Base-by-base conservation (phyloP, 345 rosid genomes). In the Tarenaya hassleriana region DNA sequence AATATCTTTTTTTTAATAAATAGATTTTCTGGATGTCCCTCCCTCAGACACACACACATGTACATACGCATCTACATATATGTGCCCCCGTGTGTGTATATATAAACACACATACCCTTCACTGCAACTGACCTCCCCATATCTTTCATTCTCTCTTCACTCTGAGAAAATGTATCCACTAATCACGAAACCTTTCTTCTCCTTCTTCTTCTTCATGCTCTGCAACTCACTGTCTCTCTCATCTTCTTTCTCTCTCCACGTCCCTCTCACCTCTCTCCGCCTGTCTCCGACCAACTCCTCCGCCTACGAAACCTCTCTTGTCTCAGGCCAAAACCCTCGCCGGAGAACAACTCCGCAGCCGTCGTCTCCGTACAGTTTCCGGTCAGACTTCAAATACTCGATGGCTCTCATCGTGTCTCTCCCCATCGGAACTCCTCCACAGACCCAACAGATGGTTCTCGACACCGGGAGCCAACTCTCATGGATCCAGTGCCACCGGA, bases 381-480 rank as follows among this genome's bases (percentile, higher is more conserved):
- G 73, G 50, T 66, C 87, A 7, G 58, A 63, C 7, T 78, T 86
- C 70, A 87, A 79, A 58, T 91, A 87, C 50, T 77, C 96, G 0
- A 79, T 75, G 82, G 91, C 88, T 32, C 41, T 87, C 39, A 56
- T 79, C 13, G 72, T 91, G 16, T 75, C 88, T 16, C 75, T 87
- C 1, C 92, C 95, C 0, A 77, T 91, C 4, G 98, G 96, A 3
- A 90, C 94, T 1, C 96, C 98, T 1, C 92, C 92, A 1, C 98
- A 86, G 72, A 41, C 76, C 12, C 90, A 86, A 45, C 76, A 75
- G 33, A 81, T 91, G 91, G 78, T 91, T 15, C 62, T 91, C 12
- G 98, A 91, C 55, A 91, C 96, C 0, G 96, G 98, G 0, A 82
- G 92, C 64, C 96, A 91, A 59, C 85, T 91, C 4, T 86, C 96